These are phyloP conservation scores for Batkoa obscura DNA, from an alignment of 371 early-diverging fungal genomes.

Conservation along the genomic window DNA sequence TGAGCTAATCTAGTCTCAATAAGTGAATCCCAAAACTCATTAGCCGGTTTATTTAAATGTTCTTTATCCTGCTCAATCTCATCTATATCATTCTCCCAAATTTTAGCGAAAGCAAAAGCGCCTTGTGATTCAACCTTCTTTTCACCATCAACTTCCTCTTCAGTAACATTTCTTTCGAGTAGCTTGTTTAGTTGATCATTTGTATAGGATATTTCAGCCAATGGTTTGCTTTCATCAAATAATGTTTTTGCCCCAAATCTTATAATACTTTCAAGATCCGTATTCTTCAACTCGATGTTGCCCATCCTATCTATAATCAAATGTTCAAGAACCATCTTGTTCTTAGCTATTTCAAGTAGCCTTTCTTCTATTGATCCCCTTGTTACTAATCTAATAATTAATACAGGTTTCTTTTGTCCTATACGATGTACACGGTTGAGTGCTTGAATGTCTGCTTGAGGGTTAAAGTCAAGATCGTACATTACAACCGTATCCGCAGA, in stretches of 20 bases:
- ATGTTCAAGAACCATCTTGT: constrained; percentile 94
- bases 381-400: constrained; percentile 84
- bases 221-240: not conserved
- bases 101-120: not conserved
- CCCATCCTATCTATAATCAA: constrained; percentile 86
- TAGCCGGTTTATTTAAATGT: not conserved
- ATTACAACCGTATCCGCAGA: constrained; percentile 95
- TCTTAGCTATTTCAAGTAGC: constrained; percentile 87
- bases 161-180: not conserved
- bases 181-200: not conserved
- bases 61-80: not conserved
- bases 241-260: constrained; percentile 6
- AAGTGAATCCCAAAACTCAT: not conserved
- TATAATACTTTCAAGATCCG: constrained; percentile 17
- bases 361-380: constrained; percentile 93
- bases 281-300: not conserved
- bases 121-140: not conserved
- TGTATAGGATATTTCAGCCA: not conserved
- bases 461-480: constrained; percentile 97
- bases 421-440: constrained; percentile 98
- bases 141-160: no score
- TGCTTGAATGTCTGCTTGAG: constrained; percentile 92
- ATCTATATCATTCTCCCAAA: not conserved
- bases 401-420: constrained; percentile 97
- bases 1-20: not conserved